These are phyloP conservation scores for Saturnispora quitensis DNA, from an alignment of 805 yeast genomes.

Conservation along the genomic window DNA sequence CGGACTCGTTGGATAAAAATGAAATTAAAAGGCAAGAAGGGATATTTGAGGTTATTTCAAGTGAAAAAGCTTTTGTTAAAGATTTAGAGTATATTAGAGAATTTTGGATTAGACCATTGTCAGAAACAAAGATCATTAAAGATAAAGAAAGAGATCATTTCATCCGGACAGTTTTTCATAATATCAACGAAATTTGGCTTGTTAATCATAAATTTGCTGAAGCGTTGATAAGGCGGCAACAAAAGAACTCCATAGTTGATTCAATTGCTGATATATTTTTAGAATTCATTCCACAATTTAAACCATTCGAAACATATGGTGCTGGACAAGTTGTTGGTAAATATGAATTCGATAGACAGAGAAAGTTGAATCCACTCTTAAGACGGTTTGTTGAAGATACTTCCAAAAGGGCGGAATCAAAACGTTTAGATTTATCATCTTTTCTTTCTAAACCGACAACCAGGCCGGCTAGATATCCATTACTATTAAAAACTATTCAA, in stretches of 20 bases:
- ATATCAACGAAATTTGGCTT: constrained; percentile 76
- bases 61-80: constrained; percentile 92
- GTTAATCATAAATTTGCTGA: constrained; percentile 83
- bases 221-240: constrained; percentile 80
- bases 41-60: constrained; percentile 85
- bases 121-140: constrained; percentile 81
- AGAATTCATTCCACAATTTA: constrained; percentile 77
- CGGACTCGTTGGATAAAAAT: constrained; percentile 68
- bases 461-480: constrained; percentile 89
- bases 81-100: constrained; percentile 90
- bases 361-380: constrained; percentile 80
- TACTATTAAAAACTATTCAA: constrained; percentile 70
- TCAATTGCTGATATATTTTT: constrained; percentile 82
- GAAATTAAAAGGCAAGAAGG: constrained; percentile 93
- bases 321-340: constrained; percentile 94
- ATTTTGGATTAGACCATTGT: constrained; percentile 84
- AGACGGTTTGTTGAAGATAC: constrained; percentile 91
- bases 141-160: constrained; percentile 85
- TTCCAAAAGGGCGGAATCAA: constrained; percentile 72
- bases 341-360: constrained; percentile 90
- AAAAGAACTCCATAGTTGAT: constrained; percentile 72
- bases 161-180: constrained; percentile 84
- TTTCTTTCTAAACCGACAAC: constrained; percentile 93
- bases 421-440: constrained; percentile 86
- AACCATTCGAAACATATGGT: constrained; percentile 87